Base-by-base conservation (phyloP, 2,329 filamentous ascomycete species). In the Colletotrichum sp. region DNA sequence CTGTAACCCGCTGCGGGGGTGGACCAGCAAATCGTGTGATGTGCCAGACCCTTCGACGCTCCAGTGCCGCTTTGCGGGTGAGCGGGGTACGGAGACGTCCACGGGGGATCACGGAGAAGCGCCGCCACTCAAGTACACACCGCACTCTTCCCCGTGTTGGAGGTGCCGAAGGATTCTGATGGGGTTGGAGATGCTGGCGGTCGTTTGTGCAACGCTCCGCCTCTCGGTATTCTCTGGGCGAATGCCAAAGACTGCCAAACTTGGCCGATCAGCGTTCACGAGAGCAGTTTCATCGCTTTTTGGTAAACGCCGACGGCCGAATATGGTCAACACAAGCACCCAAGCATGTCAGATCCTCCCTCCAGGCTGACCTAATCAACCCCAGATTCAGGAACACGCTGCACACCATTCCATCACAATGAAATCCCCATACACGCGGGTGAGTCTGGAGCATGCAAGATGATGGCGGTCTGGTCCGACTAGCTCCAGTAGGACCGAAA, bases 1-100 rank as follows among this genome's bases (percentile, higher is more conserved):
- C 61, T 72, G 61, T 13, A 61, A 59, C 61, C 61, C 68, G 63
- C 61, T 67, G 72, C 69, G 69, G 55, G 69, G 73, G 61, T 64
- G 63, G 72, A 67, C 30, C 69, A 60, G 9, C 32, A 67, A 57
- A 75, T 64, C 69, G 24, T 55, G 30, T 64, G 52, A 64, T 57
- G 28, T 28, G 30, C 24, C 48, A 39, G 26, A 43, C 52, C 39
- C 30, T 43, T 72, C 34, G 39, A 6, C 28, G 13, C 18, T 39
- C 60, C 60, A 64, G 34, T 69, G 66, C 66, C 57, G 67, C 67
- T 39, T 28, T 64, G 48, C 18, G 59, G 64, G 64, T 21, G 59
- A 34, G 57, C 73, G 69, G 69, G 73, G 43, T 52, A 67, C 48
- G 57, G 64, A 73, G 52, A 43, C 67, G 26, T 67, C 43, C 39